Base-by-base conservation (phyloP, 768 basidiomycete genomes). In the Leccinellum luteum region DNA sequence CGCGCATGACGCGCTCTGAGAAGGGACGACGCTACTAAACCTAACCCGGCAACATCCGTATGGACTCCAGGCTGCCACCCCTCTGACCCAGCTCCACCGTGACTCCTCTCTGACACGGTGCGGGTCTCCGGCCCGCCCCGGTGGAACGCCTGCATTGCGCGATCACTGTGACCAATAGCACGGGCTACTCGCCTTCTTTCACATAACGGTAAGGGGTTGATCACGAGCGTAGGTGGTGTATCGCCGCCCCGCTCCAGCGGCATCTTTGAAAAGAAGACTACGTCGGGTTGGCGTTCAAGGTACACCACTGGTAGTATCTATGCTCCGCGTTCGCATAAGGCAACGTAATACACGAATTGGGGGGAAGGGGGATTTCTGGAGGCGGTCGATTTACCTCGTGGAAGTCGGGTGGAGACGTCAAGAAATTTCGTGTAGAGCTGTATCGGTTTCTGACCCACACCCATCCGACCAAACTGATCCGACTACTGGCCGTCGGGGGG, bases 71-170 rank as follows among this genome's bases (percentile, higher is more conserved):
- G n/a, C n/a, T n/a, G n/a, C n/a, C n/a, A n/a, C n/a, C n/a, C n/a
- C n/a, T n/a, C n/a, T n/a, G n/a, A n/a, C n/a, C n/a, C n/a, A n/a
- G n/a, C n/a, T n/a, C n/a, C n/a, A n/a, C n/a, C n/a, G n/a, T n/a
- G n/a, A n/a, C n/a, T n/a, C n/a, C n/a, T n/a, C n/a, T n/a, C n/a
- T n/a, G n/a, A n/a, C n/a, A n/a, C n/a, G n/a, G n/a, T n/a, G n/a
- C n/a, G n/a, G n/a, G n/a, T n/a, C n/a, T n/a, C n/a, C n/a, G n/a
- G n/a, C n/a, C n/a, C n/a, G n/a, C n/a, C n/a, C n/a, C n/a, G n/a
- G n/a, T n/a, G n/a, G n/a, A n/a, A n/a, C n/a, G 84, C 60, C 96
- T 83, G 76, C 96, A 98, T 45, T 95, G 89, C 44, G 96, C 95
- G 66, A 98, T 98, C 45, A 98, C 90, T 0, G 89, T 85, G 9